phyloP scores from a whole-genome alignment of 1,284 basidiomycete species.

The Apiotrichum siamense region DNA sequence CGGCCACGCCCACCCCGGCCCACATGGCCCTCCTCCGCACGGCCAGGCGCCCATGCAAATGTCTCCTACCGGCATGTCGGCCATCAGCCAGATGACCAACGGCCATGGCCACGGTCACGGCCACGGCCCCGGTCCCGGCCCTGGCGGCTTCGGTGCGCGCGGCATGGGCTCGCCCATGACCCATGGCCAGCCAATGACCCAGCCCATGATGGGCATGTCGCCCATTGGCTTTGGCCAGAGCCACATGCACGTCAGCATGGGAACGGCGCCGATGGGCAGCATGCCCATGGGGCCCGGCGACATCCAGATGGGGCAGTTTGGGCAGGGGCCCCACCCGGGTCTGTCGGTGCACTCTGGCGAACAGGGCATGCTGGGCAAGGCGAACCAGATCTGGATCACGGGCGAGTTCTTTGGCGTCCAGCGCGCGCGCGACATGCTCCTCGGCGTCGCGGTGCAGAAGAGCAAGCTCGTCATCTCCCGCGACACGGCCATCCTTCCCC shows the following conservation, averaged over 20 bases:
- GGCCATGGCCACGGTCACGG: too few species aligned
- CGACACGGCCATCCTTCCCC: constrained; percentile 87
- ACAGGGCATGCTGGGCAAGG: constrained; percentile 50
- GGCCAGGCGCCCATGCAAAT: constrained; percentile 25
- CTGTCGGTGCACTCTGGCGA: constrained; percentile 44
- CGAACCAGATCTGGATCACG: constrained; percentile 87
- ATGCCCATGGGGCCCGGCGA: constrained; percentile 17
- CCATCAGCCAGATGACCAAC: constrained; percentile 19
- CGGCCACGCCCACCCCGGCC: constrained; percentile 4
- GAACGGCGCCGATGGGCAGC: constrained; percentile 30
- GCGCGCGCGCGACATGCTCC: constrained; percentile 89
- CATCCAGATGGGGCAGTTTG: constrained; percentile 33
- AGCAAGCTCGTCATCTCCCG: constrained; percentile 85
- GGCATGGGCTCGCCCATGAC: constrained; percentile 23
- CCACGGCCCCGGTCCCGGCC: too few species aligned
- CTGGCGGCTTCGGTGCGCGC: constrained; percentile 11
- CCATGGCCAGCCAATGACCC: constrained; percentile 18
- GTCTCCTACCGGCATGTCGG: constrained; percentile 33
- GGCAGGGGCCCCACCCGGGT: constrained; percentile 34
- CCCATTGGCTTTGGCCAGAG: constrained; percentile 25
- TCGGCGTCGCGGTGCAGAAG: constrained; percentile 81
- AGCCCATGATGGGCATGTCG: constrained; percentile 20
- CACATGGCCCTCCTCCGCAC: constrained; percentile 21
- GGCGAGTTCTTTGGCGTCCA: constrained; percentile 97
- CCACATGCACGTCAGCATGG: constrained; percentile 38